A percentile compares a stretch with the other conserved stretches of the same genome.
Conservation (phyloP, 768 basidiomycete genomes). For the Trametopsis cervina region DNA sequence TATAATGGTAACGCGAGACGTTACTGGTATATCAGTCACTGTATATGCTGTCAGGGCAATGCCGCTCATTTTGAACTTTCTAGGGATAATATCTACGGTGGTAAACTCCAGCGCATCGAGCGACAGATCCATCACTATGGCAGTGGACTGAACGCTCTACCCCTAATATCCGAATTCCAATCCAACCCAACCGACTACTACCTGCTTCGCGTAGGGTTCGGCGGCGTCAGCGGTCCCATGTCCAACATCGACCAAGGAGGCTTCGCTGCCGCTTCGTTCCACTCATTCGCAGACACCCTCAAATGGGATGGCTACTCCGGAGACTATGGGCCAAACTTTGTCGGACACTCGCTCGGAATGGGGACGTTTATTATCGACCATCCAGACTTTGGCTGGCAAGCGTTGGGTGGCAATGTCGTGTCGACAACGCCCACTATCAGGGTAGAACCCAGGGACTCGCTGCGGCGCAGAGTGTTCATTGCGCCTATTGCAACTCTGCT, state of each 20-base stretch:
- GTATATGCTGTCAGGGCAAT: not conserved
- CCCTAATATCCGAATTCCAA: constrained; percentile 44
- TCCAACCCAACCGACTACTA: constrained; percentile 40
- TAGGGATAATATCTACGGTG: constrained; percentile 53
- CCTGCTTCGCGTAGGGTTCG: constrained; percentile 46
- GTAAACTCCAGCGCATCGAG: constrained; percentile 47
- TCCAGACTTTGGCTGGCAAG: constrained; percentile 56
- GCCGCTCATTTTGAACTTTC: not conserved
- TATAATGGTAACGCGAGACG: constrained; percentile 54
- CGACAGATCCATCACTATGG: constrained; percentile 56
- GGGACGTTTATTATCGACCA: constrained; percentile 40
- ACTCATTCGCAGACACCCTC: constrained; percentile 50
- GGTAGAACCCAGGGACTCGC: constrained; percentile 40
- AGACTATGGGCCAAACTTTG: constrained; percentile 56
- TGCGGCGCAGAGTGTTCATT: constrained; percentile 44
- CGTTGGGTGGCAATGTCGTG: constrained; percentile 44
- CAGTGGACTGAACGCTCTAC: constrained; percentile 47
- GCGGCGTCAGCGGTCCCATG: constrained; percentile 45
- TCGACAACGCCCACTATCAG: constrained; percentile 34
- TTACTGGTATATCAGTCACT: constrained; percentile 35
- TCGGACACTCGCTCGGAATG: constrained; percentile 45
- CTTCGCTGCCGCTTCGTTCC: constrained; percentile 53
- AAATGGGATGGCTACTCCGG: constrained; percentile 54
- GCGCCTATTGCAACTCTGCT: constrained; percentile 42
- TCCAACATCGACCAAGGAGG: constrained; percentile 52